These are phyloP conservation scores for Hygrophorus pudorinus DNA, from an alignment of 768 basidiomycete genomes.

Conservation along the genomic window DNA sequence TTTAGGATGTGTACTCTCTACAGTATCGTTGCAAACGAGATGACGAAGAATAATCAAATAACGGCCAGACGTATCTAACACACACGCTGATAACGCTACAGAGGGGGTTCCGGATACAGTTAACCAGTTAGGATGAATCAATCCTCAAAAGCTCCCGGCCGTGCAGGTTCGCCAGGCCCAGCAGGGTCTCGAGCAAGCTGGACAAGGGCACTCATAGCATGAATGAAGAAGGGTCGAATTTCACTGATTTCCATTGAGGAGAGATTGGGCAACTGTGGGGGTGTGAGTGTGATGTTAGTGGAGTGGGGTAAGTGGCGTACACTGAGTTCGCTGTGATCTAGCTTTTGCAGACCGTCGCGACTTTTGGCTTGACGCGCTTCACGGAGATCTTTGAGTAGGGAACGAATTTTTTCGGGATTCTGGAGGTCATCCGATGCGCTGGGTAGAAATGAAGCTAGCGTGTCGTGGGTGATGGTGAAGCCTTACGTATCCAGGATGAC, in stretches of 20 bases:
- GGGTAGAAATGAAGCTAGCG: background rate
- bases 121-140: no score
- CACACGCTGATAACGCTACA: no score
- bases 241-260: conserved; percentile 93
- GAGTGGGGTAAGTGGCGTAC: conserved; percentile 30
- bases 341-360: conserved; percentile 67
- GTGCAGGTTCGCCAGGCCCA: no score
- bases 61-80: no score
- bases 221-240: conserved; percentile 80
- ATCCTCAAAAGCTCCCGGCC: no score
- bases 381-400: conserved; percentile 86
- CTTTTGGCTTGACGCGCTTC: conserved; percentile 94
- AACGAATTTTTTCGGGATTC: conserved; percentile 74
- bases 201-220: conserved; percentile 66
- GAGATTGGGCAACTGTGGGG: conserved; percentile 64
- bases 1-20: no score
- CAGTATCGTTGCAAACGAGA: no score
- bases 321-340: conserved; percentile 76
- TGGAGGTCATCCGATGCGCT: conserved; percentile 90
- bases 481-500: conserved; percentile 87
- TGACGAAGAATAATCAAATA: no score
- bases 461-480: conserved; percentile 7
- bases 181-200: conserved; percentile 28
- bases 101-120: no score
- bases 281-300: background rate